Conservation (phyloP, 177 flowering plant genomes). For the Vitis hybrid region DNA sequence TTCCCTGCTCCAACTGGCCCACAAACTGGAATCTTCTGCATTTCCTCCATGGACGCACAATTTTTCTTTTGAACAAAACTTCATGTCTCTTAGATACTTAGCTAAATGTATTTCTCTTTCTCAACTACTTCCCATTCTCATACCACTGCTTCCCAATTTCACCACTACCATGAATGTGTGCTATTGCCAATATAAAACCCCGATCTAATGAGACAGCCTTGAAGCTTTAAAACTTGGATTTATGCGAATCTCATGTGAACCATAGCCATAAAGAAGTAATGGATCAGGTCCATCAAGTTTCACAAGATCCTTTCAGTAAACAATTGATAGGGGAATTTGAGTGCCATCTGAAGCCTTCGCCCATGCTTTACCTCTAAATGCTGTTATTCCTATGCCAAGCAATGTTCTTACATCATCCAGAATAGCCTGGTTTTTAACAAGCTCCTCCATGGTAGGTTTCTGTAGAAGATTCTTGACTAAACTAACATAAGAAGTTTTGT, state of each 20-base stretch:
- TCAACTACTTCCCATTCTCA: slow-evolving; percentile 77
- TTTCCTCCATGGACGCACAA: slow-evolving; percentile 89
- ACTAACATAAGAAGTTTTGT: slow-evolving; percentile 40
- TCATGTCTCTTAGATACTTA: slow-evolving; percentile 66
- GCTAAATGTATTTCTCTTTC: slow-evolving; percentile 76
- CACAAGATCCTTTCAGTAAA: slow-evolving; percentile 60
- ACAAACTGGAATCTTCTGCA: slow-evolving; percentile 73
- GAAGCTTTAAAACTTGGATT: slow-evolving; percentile 54
- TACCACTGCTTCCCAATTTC: slow-evolving; percentile 99
- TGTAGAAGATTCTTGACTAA: slow-evolving; percentile 87
- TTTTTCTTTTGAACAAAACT: slow-evolving; percentile 76
- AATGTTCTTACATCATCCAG: slow-evolving; percentile 89
- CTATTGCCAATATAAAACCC: slow-evolving; percentile 79
- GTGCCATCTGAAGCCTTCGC: slow-evolving; percentile 80
- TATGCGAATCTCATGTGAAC: slow-evolving; percentile 70
- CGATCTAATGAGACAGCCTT: slow-evolving; percentile 79
- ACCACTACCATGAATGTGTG: slow-evolving; percentile 96
- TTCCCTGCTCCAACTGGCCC: too few relatives aligned
- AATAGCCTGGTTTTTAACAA: slow-evolving; percentile 68
- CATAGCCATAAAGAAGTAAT: slow-evolving; percentile 85
- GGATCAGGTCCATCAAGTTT: slow-evolving; percentile 89
- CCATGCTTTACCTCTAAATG: slow-evolving; percentile 93
- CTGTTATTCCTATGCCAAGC: slow-evolving; percentile 94
- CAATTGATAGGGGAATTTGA: slow-evolving; percentile 73
- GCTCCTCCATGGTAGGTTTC: slow-evolving; percentile 80